Evolutionary conservation across 495 filamentous ascomycete species (phyloP).

Genomic region (Penicillium tannophilum): DNA sequence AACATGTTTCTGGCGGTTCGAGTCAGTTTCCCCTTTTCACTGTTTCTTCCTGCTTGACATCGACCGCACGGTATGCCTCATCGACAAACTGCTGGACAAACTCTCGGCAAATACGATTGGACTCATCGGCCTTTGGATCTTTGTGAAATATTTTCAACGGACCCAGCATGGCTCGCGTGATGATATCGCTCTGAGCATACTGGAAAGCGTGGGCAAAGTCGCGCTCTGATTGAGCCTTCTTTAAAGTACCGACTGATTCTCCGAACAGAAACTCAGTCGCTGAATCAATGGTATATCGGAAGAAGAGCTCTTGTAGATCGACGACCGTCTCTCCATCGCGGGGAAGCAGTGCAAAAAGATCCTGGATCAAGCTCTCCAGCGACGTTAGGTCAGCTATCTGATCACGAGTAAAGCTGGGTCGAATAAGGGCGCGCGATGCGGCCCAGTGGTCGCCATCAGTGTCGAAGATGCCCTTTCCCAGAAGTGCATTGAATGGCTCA

Average conservation of each 20-base stretch:
- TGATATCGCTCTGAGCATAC: conserved; percentile 6
- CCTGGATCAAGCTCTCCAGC: conserved; percentile 61
- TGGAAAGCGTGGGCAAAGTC: conserved; percentile 15
- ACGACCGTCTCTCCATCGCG: conserved; percentile 49
- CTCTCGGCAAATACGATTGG: not conserved
- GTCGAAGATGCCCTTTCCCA: conserved; percentile 74
- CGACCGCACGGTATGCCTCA: conserved; percentile 16
- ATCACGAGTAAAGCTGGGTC: conserved; percentile 63
- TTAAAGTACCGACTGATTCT: conserved; percentile 48
- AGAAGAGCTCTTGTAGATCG: conserved; percentile 69
- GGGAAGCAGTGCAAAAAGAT: conserved; percentile 49
- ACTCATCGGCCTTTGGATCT: not conserved
- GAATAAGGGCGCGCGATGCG: conserved; percentile 61
- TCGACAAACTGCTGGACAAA: conserved; percentile 16
- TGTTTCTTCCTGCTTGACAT: not conserved
- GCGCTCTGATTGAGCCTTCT: conserved; percentile 9
- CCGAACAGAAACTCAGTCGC: conserved; percentile 77
- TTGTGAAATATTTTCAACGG: conserved; percentile 6
- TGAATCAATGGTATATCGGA: conserved; percentile 64
- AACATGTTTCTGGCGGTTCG: conserved; percentile 16
- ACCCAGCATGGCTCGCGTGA: conserved; percentile 8
- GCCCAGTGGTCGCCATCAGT: conserved; percentile 67
- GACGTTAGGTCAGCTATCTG: conserved; percentile 61
- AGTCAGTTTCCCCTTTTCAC: not conserved
- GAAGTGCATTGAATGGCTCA: conserved; percentile 52